phyloP scores from a whole-genome alignment of 2,329 filamentous ascomycete species.

The Fusarium brevicatenulatum region DNA sequence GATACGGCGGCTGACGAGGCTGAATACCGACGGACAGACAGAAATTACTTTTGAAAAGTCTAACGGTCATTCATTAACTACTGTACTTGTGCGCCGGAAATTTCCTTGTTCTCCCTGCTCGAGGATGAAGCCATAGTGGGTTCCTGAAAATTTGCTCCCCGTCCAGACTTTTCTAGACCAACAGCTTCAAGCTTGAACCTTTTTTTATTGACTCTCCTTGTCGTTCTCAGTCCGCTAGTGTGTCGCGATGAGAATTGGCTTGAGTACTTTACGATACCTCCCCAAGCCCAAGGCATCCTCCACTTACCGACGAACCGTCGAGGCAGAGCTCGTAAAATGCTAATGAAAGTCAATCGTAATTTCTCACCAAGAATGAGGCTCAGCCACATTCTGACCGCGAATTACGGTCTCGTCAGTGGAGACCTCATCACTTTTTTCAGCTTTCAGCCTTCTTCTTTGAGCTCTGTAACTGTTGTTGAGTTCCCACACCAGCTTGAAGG shows the following conservation, averaged over 20 bases:
- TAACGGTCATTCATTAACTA: slow-evolving; percentile 8
- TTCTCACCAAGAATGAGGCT: slow-evolving; percentile 9
- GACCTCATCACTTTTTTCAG: slow-evolving; percentile 6
- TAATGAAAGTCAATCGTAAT: slow-evolving; percentile 5
- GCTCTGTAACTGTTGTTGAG: slow-evolving; percentile 5
- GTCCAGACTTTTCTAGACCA: slow-evolving; percentile 31
- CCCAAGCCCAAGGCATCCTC: background rate
- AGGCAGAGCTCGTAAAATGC: slow-evolving; percentile 2
- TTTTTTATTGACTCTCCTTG: background rate
- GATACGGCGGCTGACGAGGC: background rate
- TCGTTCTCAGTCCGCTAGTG: slow-evolving; percentile 1
- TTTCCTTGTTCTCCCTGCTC: slow-evolving; percentile 10
- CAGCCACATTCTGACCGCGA: slow-evolving; percentile 28
- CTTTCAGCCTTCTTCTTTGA: background rate
- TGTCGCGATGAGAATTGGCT: slow-evolving; percentile 16
- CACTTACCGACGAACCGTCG: slow-evolving; percentile 2
- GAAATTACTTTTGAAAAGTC: background rate
- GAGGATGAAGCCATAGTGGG: slow-evolving; percentile 19
- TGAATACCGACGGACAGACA: background rate
- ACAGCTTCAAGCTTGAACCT: slow-evolving; percentile 11
- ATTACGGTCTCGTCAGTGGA: slow-evolving; percentile 10
- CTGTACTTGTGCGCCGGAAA: background rate
- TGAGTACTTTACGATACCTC: slow-evolving; percentile 20
- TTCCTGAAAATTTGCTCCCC: slow-evolving; percentile 34
- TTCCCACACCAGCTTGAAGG: background rate